Base-by-base conservation (phyloP, 2,329 filamentous ascomycete genomes). In the Colletotrichum lupini region DNA sequence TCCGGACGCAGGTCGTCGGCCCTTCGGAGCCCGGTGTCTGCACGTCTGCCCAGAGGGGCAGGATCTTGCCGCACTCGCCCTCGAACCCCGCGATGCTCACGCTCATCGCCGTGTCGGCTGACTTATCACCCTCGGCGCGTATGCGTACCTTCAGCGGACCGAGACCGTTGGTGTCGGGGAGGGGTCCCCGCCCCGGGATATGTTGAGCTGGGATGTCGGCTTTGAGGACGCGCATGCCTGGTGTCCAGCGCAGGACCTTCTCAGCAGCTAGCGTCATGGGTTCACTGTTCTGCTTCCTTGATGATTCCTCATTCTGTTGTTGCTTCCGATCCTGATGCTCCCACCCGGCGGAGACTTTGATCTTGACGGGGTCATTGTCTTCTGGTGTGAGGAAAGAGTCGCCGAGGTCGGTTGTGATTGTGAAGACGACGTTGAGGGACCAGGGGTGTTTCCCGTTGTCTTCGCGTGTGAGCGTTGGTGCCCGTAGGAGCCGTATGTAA, bases 361-460 rank as follows among this genome's bases (percentile, higher is more conserved):
- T 80, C 16, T 82, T 80, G n/a, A 90, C 72, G 5, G 87, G 83
- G 22, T 79, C 77, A 16, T 82, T 80, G 0, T 87, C 85, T n/a
- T 76, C 80, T 6, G 46, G 61, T n/a, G 11, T 64, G 12, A 91
- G 83, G 62, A 89, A 89, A 0, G 87, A 83, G 76, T 91, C 89
- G 37, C 89, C 87, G 1, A 91, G 83, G 72, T 91, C 89, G 14
- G 88, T 91, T 12, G 87, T 89, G 75, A 91, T 85, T 72, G 88
- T 86, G 73, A 91, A 80, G 1, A 89, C 81, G 4, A 91, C 77
- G 61, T 84, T 83, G 8, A 88, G 77, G 22, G 76, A 81, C 71
- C 71, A 73, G 4, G 60, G 60, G 75, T 72, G 75, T 75, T 58
- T 75, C 72, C 72, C 77, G 65, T 14, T 76, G 49, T 68, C 72